Evolutionary conservation across 495 filamentous ascomycete species (phyloP), one percentile per base, ranked within the genome.

Genomic region (Aspergillus coremiiformis): DNA sequence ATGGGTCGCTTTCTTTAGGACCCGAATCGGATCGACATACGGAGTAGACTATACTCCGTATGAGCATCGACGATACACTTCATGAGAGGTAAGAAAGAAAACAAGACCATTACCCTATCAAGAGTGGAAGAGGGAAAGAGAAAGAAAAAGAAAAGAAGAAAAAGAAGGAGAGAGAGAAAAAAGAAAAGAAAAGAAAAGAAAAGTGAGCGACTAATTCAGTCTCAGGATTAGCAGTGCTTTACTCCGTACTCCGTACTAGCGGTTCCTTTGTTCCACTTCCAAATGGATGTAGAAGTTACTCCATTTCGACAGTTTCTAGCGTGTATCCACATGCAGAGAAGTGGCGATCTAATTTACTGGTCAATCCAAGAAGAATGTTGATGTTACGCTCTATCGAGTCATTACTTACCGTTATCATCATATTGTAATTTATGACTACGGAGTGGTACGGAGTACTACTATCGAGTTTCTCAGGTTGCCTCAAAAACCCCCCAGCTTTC

Each of bases 121-220:
- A n/a, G n/a, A n/a, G n/a, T n/a, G n/a, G n/a, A n/a, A n/a, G n/a
- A 5, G 32, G 9, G 11, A 48, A 30, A 35, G n/a, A 35, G 11
- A 12, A 15, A 12, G 32, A 35, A 35, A 3, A 11, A 35, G 33
- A 17, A 17, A 37, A 37, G 2, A n/a, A n/a, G 14, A 17, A 37
- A 37, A 37, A n/a, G 17, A 12, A 19, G 14, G n/a, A n/a, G n/a
- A n/a, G 12, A 35, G 4, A 35, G 11, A 35, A 23, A 27, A 32
- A 14, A 33, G n/a, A n/a, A n/a, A 35, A 35, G 4, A 35, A 15
- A 35, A 23, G 24, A 32, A 14, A 33, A 56, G 24, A 19, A 17
- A 44, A 27, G 52, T 42, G 23, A 45, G 42, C 44, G 19, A 48
- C 56, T 58, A 58, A 54, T 35, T 44, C 54, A 54, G 51, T 51